A percentile compares a stretch with the other conserved stretches of the same genome.
These are phyloP conservation scores for Akanthomyces dipterigenus DNA, from an alignment of 2,329 filamentous ascomycete genomes.

Conservation along the genomic window DNA sequence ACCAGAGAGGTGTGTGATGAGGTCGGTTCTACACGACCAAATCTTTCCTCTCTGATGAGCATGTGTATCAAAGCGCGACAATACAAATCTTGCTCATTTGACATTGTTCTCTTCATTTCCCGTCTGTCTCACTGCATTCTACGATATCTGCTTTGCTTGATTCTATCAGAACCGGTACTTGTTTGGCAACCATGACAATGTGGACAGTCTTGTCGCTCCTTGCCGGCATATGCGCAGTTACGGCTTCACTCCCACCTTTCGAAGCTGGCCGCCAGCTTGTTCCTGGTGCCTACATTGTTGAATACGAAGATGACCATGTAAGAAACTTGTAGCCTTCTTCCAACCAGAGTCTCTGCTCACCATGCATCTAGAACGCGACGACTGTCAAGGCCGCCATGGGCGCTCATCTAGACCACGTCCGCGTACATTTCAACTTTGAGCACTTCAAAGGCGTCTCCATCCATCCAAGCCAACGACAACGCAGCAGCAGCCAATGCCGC, in stretches of 20 bases:
- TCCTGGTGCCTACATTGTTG: not conserved
- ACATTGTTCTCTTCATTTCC: too few relatives aligned
- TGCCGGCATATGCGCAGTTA: not conserved
- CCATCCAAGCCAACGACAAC: not conserved
- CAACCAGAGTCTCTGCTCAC: not conserved
- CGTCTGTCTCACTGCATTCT: too few relatives aligned
- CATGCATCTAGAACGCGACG: not conserved
- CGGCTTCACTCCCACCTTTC: not conserved
- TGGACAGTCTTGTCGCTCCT: not conserved
- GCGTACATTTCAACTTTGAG: conserved; percentile 2
- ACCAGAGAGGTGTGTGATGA: too few relatives aligned
- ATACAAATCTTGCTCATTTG: too few relatives aligned
- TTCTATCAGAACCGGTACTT: too few relatives aligned
- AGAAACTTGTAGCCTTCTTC: not conserved
- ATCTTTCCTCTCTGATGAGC: too few relatives aligned
- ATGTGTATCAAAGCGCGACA: too few relatives aligned
- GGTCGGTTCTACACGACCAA: too few relatives aligned
- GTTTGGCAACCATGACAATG: not conserved
- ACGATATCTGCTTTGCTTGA: too few relatives aligned
- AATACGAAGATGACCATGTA: not conserved
- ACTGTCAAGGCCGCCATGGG: not conserved
- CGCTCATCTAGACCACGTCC: not conserved
- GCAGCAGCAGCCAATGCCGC: not conserved
- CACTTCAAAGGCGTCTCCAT: conserved; percentile 1
- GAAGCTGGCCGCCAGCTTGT: not conserved